phyloP scores from a whole-genome alignment of 768 basidiomycete genomes.

The Zangia roseola region DNA sequence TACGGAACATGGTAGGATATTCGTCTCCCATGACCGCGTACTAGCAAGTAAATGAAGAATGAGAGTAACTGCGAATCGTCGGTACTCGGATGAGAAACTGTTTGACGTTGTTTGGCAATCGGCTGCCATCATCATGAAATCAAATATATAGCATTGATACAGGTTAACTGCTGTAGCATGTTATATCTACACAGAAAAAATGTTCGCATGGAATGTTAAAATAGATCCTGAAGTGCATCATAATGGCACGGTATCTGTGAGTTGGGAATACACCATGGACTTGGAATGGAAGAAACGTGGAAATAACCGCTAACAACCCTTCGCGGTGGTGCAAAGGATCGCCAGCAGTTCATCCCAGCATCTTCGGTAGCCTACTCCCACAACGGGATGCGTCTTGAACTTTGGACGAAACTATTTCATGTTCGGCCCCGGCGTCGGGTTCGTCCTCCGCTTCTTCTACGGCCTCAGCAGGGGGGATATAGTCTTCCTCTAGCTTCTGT shows the following conservation, averaged over 20 bases:
- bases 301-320: conserved; percentile 33
- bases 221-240: not conserved
- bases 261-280: conserved; percentile 1
- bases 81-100: not conserved
- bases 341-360: conserved; percentile 33
- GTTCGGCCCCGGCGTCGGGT: too few species aligned
- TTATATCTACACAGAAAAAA: not conserved
- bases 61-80: not conserved
- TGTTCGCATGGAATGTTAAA: not conserved
- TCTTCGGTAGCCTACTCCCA: conserved; percentile 13
- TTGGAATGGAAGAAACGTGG: conserved; percentile 18
- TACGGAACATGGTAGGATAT: conserved; percentile 84
- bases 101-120: conserved; percentile 25
- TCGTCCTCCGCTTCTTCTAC: conserved; percentile 21
- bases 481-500: conserved; percentile 30
- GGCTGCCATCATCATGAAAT: too few species aligned
- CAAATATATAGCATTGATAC: too few species aligned
- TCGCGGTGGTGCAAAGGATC: conserved; percentile 31
- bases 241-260: conserved; percentile 1
- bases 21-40: conserved; percentile 61
- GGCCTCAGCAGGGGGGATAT: conserved; percentile 8
- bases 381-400: conserved; percentile 5
- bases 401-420: conserved; percentile 11
- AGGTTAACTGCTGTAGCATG: not conserved
- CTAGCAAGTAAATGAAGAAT: not conserved